A percentile compares a stretch with the other conserved stretches of the same genome.
These are phyloP conservation scores for Apophysomyces variabilis DNA, from an alignment of 371 early-diverging fungal genomes.

Conservation along the genomic window DNA sequence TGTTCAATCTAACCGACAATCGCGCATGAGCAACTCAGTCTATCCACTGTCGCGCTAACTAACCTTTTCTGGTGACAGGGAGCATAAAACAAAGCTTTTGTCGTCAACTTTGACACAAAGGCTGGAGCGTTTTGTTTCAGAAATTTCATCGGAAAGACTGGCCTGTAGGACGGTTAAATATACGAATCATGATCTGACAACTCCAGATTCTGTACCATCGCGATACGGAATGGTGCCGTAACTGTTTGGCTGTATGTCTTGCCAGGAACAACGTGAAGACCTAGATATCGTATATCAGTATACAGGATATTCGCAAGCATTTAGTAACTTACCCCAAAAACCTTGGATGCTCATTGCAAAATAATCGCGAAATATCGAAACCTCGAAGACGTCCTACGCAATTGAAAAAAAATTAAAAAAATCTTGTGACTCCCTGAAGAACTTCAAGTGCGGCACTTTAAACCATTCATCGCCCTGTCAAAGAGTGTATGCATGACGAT, in stretches of 20 bases:
- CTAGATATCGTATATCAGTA: constrained; percentile 20
- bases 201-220: constrained; percentile 57
- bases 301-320: too few relatives aligned
- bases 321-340: constrained; percentile 48
- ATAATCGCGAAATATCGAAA: not conserved
- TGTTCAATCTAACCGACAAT: constrained; percentile 37
- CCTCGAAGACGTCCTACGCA: not conserved
- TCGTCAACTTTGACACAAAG: constrained; percentile 71
- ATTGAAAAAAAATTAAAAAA: not conserved
- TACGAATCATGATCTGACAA: not conserved
- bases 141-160: constrained; percentile 65
- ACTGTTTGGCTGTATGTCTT: constrained; percentile 77
- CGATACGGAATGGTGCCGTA: constrained; percentile 75
- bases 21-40: not conserved
- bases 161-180: constrained; percentile 57
- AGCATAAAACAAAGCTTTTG: constrained; percentile 78
- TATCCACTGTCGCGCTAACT: not conserved
- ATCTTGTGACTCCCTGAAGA: not conserved
- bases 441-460: not conserved
- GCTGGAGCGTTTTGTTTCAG: constrained; percentile 61
- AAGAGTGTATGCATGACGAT: too few relatives aligned
- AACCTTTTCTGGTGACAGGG: constrained; percentile 35
- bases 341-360: constrained; percentile 41
- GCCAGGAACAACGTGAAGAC: constrained; percentile 64
- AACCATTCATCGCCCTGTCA: too few relatives aligned